Percentiles rank a stretch among this genome's conserved stretches.
Conservation (phyloP, 1,284 basidiomycete genomes). For the Pholiota adiposa region DNA sequence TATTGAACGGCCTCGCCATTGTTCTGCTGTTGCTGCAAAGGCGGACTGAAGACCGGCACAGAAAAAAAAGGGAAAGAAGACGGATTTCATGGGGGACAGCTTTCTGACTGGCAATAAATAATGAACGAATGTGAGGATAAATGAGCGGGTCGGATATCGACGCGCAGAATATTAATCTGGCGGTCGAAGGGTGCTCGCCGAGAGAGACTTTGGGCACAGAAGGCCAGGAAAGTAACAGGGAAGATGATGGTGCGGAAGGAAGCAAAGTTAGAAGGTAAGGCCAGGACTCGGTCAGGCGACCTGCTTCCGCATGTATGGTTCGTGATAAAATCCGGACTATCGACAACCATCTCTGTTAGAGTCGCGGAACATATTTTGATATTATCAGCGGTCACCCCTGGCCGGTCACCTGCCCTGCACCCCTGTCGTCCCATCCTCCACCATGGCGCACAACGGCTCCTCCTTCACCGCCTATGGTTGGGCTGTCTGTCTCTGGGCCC, state of each 20-base stretch:
- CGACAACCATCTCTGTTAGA: neutral
- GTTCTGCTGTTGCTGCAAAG: slow-evolving; percentile 44
- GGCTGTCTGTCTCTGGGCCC: slow-evolving; percentile 64
- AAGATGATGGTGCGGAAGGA: slow-evolving; percentile 5
- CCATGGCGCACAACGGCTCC: slow-evolving; percentile 24
- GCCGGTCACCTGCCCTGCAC: neutral
- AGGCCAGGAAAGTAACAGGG: neutral
- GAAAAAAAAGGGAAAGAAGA: slow-evolving; percentile 13
- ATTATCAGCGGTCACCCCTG: neutral
- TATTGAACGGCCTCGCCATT: slow-evolving; percentile 48
- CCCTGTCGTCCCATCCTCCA: slow-evolving; percentile 1
- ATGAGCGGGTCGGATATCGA: neutral
- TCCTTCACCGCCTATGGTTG: slow-evolving; percentile 66
- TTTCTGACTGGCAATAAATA: neutral
- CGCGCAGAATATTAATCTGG: slow-evolving; percentile 4
- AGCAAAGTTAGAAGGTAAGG: neutral
- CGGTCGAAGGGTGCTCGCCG: neutral
- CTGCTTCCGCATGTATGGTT: neutral
- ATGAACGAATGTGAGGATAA: slow-evolving; percentile 11
- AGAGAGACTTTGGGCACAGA: slow-evolving; percentile 4
- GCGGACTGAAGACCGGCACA: slow-evolving; percentile 15
- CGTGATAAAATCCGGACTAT: neutral
- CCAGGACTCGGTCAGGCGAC: slow-evolving; percentile 1
- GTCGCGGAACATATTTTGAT: neutral
- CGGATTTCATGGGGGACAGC: neutral